A percentile compares a stretch with the other conserved stretches of the same genome.
Evolutionary conservation across 768 basidiomycete genomes (phyloP).

Genomic region (Coprinellus aureogranulatus): DNA sequence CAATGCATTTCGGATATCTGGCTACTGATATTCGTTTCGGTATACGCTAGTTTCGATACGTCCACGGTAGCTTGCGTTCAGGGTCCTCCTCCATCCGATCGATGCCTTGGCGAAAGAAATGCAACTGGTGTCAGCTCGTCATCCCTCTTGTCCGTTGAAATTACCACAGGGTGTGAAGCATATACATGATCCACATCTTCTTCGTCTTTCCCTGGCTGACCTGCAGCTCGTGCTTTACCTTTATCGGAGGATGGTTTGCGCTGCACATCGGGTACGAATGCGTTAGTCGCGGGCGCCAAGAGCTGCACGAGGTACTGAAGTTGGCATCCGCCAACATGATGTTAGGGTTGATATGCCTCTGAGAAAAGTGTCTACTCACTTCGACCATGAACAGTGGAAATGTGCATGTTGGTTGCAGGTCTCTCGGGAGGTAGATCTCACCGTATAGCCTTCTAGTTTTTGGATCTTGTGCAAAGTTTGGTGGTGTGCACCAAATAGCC

Average conservation of each 20-base stretch:
- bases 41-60: too few relatives aligned
- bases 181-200: neutral
- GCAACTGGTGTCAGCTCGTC: neutral
- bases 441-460: conserved; percentile 11
- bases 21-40: too few relatives aligned
- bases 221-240: neutral
- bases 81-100: too few relatives aligned
- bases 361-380: conserved; percentile 4
- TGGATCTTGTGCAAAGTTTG: neutral
- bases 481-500: conserved; percentile 1
- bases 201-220: neutral
- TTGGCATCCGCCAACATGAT: neutral
- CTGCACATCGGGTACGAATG: neutral
- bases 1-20: too few relatives aligned
- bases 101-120: too few relatives aligned
- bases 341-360: neutral
- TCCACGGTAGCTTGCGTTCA: too few relatives aligned
- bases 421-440: conserved; percentile 14
- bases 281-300: neutral
- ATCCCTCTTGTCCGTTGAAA: neutral
- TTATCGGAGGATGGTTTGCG: neutral
- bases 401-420: conserved; percentile 13
- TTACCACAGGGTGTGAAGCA: neutral
- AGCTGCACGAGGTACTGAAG: neutral
- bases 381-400: conserved; percentile 15